Evolutionary conservation across 1,139 yeast species (phyloP).

Genomic region (Arxiozyma slooffiae): DNA sequence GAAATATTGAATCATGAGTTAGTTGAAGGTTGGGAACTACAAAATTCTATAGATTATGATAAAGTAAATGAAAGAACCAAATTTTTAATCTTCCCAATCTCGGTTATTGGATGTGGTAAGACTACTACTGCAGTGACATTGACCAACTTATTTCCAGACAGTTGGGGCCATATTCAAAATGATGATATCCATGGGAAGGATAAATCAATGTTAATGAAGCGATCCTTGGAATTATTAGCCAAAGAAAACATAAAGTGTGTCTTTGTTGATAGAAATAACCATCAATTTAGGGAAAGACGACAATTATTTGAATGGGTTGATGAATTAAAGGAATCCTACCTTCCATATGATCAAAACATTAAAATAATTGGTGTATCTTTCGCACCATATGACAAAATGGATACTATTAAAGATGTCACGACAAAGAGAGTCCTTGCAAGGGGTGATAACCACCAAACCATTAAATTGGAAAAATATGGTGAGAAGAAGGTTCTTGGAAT

Average conservation of each 20-base stretch:
- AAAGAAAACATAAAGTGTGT: constrained; percentile 39
- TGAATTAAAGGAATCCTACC: constrained; percentile 33
- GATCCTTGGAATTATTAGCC: constrained; percentile 37
- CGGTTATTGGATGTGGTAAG: constrained; percentile 93
- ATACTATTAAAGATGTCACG: constrained; percentile 38
- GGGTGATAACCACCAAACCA: constrained; percentile 88
- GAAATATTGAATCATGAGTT: constrained; percentile 36
- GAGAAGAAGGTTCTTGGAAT: constrained; percentile 44
- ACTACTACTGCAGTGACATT: constrained; percentile 70
- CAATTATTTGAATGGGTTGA: constrained; percentile 52
- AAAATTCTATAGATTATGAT: constrained; percentile 26
- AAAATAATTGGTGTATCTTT: constrained; percentile 64
- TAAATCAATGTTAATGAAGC: constrained; percentile 43
- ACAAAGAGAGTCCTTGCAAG: constrained; percentile 49
- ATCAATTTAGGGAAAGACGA: constrained; percentile 56
- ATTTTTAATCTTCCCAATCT: constrained; percentile 68
- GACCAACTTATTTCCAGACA: constrained; percentile 40
- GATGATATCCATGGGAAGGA: constrained; percentile 54
- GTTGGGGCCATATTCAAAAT: constrained; percentile 76
- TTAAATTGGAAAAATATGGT: constrained; percentile 45
- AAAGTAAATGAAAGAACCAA: constrained; percentile 34
- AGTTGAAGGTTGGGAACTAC: constrained; percentile 29
- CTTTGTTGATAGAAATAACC: constrained; percentile 77
- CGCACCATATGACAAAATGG: constrained; percentile 30
- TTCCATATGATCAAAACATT: constrained; percentile 32